These are phyloP conservation scores for Fusarium irregulare DNA, from an alignment of 2,329 filamentous ascomycete species.

Conservation along the genomic window DNA sequence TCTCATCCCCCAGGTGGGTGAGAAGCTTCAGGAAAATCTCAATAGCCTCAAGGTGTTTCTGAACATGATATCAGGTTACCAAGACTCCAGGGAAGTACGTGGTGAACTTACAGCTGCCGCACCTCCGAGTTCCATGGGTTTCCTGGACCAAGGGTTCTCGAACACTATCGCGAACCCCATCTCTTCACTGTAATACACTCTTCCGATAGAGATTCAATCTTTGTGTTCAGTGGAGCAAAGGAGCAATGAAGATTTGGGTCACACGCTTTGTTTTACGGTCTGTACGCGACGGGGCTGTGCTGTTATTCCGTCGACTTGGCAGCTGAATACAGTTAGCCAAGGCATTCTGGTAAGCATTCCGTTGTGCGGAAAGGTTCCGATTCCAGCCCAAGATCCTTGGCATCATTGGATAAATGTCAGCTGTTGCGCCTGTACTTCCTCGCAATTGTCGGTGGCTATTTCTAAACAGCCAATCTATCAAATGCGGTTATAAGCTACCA, in stretches of 20 bases:
- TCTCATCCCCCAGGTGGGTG: background rate
- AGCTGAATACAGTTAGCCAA: background rate
- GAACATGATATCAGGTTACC: fast-evolving
- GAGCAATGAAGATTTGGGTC: background rate
- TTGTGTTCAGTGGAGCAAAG: fast-evolving
- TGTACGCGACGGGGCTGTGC: background rate
- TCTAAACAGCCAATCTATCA: fast-evolving
- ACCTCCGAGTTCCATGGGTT: background rate
- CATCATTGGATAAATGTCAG: fast-evolving
- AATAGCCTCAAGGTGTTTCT: slow-evolving; percentile 9
- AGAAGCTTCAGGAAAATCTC: background rate
- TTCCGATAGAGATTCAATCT: fast-evolving
- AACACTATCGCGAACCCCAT: background rate
- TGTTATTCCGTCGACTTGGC: background rate
- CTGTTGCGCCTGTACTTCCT: background rate
- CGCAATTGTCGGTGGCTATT: fast-evolving
- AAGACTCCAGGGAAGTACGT: fast-evolving
- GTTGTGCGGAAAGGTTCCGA: background rate
- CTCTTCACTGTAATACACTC: fast-evolving
- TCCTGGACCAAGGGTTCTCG: background rate
- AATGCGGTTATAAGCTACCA: fast-evolving
- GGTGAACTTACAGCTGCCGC: background rate
- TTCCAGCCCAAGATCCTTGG: background rate
- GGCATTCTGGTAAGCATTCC: background rate
- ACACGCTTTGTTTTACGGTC: background rate